Percentiles rank a stretch among this genome's conserved stretches.
These are phyloP conservation scores for Fragaria iinumae DNA, from an alignment of 306 rosid species.

Conservation along the genomic window DNA sequence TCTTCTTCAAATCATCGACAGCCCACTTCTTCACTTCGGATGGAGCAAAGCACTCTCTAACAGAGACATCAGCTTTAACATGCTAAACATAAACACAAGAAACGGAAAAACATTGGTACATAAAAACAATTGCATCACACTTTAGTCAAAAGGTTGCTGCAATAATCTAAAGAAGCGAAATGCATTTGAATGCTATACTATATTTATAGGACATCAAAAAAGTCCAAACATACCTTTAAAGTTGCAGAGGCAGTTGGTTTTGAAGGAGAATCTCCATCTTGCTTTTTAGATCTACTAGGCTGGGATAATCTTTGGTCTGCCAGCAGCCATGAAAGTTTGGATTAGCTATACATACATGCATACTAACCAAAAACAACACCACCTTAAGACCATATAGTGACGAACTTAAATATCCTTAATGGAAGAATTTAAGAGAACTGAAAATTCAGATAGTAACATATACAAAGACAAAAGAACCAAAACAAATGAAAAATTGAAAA, in stretches of 20 bases:
- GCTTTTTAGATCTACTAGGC: slow-evolving; percentile 42
- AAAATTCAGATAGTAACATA: not conserved
- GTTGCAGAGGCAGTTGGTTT: slow-evolving; percentile 36
- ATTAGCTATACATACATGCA: slow-evolving; percentile 1
- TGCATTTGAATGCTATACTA: not conserved
- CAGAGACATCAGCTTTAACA: slow-evolving; percentile 38
- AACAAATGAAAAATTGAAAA: not conserved
- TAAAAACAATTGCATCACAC: slow-evolving; percentile 2
- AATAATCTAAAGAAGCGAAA: not conserved
- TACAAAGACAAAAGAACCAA: not conserved
- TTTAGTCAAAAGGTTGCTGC: not conserved
- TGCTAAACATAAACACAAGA: slow-evolving; percentile 33
- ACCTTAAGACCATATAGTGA: not conserved
- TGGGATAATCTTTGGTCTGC: slow-evolving; percentile 45
- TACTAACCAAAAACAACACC: slow-evolving; percentile 9
- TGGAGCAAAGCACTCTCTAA: slow-evolving; percentile 49
- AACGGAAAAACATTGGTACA: slow-evolving; percentile 8
- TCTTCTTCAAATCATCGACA: slow-evolving; percentile 58
- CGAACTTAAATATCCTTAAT: not conserved
- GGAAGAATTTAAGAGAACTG: not conserved
- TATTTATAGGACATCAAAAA: not conserved
- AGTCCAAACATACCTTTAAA: slow-evolving; percentile 42
- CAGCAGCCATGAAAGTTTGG: slow-evolving; percentile 19
- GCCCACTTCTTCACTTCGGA: slow-evolving; percentile 81
- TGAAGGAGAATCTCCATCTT: slow-evolving; percentile 38